Evolutionary conservation across 2,329 filamentous ascomycete genomes (phyloP), one percentile per base, ranked within the genome.

Genomic region (Sporothrix curviconia): DNA sequence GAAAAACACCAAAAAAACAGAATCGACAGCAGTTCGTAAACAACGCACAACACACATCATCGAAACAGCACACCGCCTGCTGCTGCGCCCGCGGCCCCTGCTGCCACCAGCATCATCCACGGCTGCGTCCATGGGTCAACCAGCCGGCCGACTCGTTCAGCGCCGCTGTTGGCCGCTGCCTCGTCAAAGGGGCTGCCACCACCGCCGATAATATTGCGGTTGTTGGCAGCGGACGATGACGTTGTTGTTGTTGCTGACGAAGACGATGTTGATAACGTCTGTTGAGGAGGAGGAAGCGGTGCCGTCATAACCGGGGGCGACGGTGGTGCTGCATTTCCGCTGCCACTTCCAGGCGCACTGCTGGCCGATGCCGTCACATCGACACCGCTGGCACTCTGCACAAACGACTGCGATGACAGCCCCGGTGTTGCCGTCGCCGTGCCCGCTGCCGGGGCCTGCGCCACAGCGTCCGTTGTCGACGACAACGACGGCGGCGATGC

Each of bases 161-260:
- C 60, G n/a, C 15, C 44, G 7, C 37, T 39, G 34, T 42, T 39
- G 47, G 22, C 34, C 3, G 51, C 43, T 11, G 56, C 39, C 11
- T 47, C 22, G 50, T 68, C 66, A 51, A 68, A 68, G 8, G 66
- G 66, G 30, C 63, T 68, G n/a, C 65, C 64, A 17, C 65, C 65
- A 12, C 59, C 59, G 25, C 34, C 11, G 36, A 37, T 17, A 2
- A 30, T 9, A n/a, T 44, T 40, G 43, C 19, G 44, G 49, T 42
- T 17, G 17, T 14, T 43, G 32, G 7, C 19, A 32, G 9, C 3
- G 3, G 51, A 9, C 8, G n/a, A 30, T 4, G 24, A 39, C 15
- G 28, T n/a, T n/a, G n/a, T n/a, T n/a, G n/a, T n/a, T n/a, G n/a
- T n/a, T n/a, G n/a, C 7, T 15, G 47, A 43, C 6, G 39, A 28